Conservation (phyloP, 768 basidiomycete species). For the Pleurotus sapidus region DNA sequence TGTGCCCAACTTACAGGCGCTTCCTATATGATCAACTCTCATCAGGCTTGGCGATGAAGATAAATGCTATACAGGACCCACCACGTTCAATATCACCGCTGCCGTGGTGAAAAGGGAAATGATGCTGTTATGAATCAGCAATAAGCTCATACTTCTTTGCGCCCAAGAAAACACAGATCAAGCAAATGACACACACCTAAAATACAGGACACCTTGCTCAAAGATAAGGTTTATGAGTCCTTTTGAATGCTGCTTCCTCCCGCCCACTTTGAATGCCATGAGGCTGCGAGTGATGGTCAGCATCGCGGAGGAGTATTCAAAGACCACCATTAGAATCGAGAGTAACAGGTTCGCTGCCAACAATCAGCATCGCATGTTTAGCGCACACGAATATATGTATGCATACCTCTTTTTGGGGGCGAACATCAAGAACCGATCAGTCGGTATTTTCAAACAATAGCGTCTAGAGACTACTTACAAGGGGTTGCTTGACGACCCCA, state of each 20-base stretch:
- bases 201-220: conserved; percentile 27
- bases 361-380: neutral
- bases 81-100: conserved; percentile 21
- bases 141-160: too few species aligned
- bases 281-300: conserved; percentile 21
- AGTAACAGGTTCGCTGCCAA: conserved; percentile 20
- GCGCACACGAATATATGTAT: neutral
- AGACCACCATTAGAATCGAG: conserved; percentile 24
- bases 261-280: conserved; percentile 18
- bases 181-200: conserved; percentile 15
- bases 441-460: neutral
- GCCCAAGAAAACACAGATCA: neutral
- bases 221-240: conserved; percentile 21
- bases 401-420: conserved; percentile 1
- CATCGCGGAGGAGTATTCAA: conserved; percentile 21
- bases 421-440: neutral
- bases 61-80: conserved; percentile 12
- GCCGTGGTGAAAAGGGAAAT: conserved; percentile 21
- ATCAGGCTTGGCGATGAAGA: neutral
- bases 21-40: conserved; percentile 7
- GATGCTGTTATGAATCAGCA: conserved; percentile 9
- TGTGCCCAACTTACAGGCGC: conserved; percentile 15
- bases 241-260: conserved; percentile 14
- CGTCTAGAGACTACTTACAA: conserved; percentile 11
- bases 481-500: conserved; percentile 17